These are phyloP conservation scores for Polyporus tsugae DNA, from an alignment of 1,284 basidiomycete genomes.

Conservation along the genomic window DNA sequence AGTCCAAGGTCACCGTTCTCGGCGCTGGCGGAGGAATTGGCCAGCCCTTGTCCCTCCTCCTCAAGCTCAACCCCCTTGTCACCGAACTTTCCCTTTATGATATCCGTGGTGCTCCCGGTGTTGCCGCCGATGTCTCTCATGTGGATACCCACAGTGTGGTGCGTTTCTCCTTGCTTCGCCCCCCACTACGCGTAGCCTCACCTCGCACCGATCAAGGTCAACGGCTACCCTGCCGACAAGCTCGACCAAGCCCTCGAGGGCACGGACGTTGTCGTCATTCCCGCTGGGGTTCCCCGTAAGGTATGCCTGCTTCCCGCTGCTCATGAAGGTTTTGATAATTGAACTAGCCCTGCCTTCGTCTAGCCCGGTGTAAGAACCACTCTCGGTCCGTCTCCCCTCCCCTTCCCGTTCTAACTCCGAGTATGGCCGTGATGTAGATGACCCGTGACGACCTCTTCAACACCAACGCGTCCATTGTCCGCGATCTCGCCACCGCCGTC, in stretches of 20 bases:
- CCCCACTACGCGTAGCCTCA: constrained; percentile 21
- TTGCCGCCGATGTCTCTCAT: constrained; percentile 93
- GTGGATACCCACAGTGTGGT: constrained; percentile 92
- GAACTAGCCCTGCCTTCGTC: constrained; percentile 31
- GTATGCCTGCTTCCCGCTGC: constrained; percentile 52
- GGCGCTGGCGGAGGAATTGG: constrained; percentile 95
- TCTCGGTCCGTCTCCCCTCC: constrained; percentile 24
- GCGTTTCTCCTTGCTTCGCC: constrained; percentile 34
- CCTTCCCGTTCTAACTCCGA: constrained; percentile 42
- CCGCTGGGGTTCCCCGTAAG: constrained; percentile 96
- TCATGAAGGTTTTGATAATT: constrained; percentile 17
- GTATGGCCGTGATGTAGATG: constrained; percentile 62
- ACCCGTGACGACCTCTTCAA: constrained; percentile 99
- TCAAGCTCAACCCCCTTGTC: constrained; percentile 88
- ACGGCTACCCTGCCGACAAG: constrained; percentile 84
- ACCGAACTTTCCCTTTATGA: constrained; percentile 86
- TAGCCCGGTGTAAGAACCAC: constrained; percentile 75
- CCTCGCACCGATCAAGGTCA: constrained; percentile 58
- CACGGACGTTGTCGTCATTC: constrained; percentile 93
- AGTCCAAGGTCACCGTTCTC: constrained; percentile 89
- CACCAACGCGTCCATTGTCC: constrained; percentile 96
- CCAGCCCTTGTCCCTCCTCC: constrained; percentile 88
- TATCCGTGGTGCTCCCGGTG: constrained; percentile 92
- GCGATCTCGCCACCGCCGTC: constrained; percentile 91
- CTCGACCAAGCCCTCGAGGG: constrained; percentile 89